These are phyloP conservation scores for Fusarium buharicum DNA, from an alignment of 2,329 filamentous ascomycete genomes.

Conservation along the genomic window DNA sequence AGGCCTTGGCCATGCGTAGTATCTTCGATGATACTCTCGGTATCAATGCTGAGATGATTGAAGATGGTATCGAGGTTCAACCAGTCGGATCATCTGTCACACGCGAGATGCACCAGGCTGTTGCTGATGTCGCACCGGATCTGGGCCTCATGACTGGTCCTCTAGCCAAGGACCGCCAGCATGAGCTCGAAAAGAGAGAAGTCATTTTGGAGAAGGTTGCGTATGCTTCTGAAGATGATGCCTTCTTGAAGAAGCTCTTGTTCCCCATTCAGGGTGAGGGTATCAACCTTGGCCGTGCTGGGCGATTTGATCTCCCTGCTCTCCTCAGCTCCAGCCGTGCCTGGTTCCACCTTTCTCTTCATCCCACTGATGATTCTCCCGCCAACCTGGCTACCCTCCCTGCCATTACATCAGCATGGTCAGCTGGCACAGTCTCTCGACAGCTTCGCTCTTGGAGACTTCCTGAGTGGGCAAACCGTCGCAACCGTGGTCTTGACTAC, in stretches of 20 bases:
- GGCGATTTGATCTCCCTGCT: conserved; percentile 80
- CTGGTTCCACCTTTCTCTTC: conserved; percentile 93
- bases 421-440: conserved; percentile 88
- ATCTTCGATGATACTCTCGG: conserved; percentile 93
- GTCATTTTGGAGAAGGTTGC: conserved; percentile 86
- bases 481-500: conserved; percentile 91
- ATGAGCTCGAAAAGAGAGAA: conserved; percentile 83
- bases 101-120: conserved; percentile 86
- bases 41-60: conserved; percentile 97
- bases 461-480: conserved; percentile 94
- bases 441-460: conserved; percentile 94
- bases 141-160: conserved; percentile 78
- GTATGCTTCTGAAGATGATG: conserved; percentile 81
- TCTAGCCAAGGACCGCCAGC: conserved; percentile 76
- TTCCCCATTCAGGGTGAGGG: conserved; percentile 82
- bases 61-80: conserved; percentile 85
- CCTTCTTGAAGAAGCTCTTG: conserved; percentile 83
- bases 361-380: conserved; percentile 89
- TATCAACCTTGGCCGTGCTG: conserved; percentile 80
- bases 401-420: conserved; percentile 86
- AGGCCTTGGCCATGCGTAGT: conserved; percentile 87
- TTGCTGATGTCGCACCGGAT: conserved; percentile 80
- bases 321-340: conserved; percentile 85
- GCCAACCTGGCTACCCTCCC: conserved; percentile 77
- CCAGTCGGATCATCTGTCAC: conserved; percentile 82